These are phyloP conservation scores for Centaurea solstitialis DNA, from an alignment of 129 eudicot genomes.

Conservation along the genomic window DNA sequence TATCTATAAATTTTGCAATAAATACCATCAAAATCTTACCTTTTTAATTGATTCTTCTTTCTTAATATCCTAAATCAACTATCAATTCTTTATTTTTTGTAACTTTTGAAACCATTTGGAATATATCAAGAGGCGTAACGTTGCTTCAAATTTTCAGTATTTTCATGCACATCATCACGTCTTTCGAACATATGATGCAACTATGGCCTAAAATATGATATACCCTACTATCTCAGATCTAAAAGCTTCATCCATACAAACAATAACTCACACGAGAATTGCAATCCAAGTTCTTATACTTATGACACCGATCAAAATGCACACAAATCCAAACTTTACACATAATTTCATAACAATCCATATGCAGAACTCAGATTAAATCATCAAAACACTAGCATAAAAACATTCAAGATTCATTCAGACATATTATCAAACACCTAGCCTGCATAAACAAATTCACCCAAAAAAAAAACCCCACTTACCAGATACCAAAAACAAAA, in stretches of 20 bases:
- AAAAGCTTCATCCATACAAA: not conserved
- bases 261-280: not conserved
- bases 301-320: not conserved
- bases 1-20: not conserved
- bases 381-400: conserved; percentile 2
- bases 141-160: conserved; percentile 10
- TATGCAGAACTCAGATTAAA: not conserved
- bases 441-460: conserved; percentile 11
- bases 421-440: conserved; percentile 11
- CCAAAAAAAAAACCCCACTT: not conserved
- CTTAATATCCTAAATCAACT: not conserved
- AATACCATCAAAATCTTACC: not conserved
- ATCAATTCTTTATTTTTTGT: conserved; percentile 4
- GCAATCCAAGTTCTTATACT: not conserved
- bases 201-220: not conserved
- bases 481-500: conserved; percentile 14
- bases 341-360: not conserved
- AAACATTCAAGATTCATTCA: conserved; percentile 6
- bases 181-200: not conserved
- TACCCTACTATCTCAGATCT: not conserved
- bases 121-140: conserved; percentile 7
- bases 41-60: conserved; percentile 2
- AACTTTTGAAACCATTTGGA: not conserved
- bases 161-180: conserved; percentile 4
- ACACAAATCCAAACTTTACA: not conserved